Base-by-base conservation (phyloP, 345 rosid genomes). In the Sonneratia alba region DNA sequence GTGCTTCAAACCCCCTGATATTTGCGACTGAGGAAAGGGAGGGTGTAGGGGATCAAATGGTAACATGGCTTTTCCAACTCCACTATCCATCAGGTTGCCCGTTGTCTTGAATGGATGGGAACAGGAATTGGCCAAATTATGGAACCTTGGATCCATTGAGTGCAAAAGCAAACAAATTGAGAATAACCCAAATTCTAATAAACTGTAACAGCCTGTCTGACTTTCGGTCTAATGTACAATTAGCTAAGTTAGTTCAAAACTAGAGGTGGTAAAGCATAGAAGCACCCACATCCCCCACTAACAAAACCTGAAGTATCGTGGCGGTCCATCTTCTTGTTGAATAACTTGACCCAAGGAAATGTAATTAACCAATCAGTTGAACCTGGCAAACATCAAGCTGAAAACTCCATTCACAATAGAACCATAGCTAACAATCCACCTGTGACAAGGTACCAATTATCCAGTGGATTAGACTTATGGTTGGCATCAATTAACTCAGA, bases 301-400 rank as follows among this genome's bases (percentile, higher is more conserved):
- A 95, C 99, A 71, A 95, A 95, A 70, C 99, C 99, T 62, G 99
- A 95, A 12, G 97, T 92, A 75, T 95, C 99, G 19, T 85, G 74
- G 53, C 95, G 87, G 71, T 89, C 95, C 95, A 89, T 89, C 78
- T 71, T 66, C 66, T 74, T 66, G 42, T 38, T 14, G 18, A 73
- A 74, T 78, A 71, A 75, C 37, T 74, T 82, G 72, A 80, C 24
- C 13, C 76, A 66, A 42, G 45, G 10, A 42, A 9, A 42, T 6
- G 22, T 71, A 15, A 66, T 59, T 70, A 75, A 53, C 73, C 19
- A 75, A 77, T 77, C 79, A 83, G 78, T 63, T 72, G 72, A 57
- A 63, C 67, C 73, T 22, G 70, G 59, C 51, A 75, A 49, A 59
- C 66, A 70, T 68, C 67, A 67, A 63, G 38, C 77, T 34, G 48